phyloP scores from a whole-genome alignment of 805 yeast genomes.

The Metschnikowia amazonensis region DNA sequence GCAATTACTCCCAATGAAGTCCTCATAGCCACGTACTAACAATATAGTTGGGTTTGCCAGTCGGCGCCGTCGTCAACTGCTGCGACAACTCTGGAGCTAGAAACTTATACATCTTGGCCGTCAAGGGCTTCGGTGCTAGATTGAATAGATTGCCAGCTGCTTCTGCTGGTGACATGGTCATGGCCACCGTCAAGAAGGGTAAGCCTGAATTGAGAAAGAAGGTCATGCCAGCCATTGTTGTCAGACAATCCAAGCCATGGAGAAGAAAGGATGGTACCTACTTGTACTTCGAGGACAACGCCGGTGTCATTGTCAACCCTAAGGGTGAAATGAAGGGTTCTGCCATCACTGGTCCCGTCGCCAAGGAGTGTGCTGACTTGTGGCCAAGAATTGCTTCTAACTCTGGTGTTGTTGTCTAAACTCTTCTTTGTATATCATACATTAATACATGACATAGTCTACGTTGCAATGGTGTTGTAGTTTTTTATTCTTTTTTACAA shows the following conservation, averaged over 20 bases:
- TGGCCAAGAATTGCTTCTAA: slow-evolving; percentile 99
- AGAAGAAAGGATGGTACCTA: slow-evolving; percentile 99
- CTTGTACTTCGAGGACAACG: slow-evolving; percentile 99
- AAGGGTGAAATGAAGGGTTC: slow-evolving; percentile 99
- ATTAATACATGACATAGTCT: slow-evolving; percentile 17
- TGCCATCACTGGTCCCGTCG: slow-evolving; percentile 99
- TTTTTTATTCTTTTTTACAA: no score
- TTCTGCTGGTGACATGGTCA: slow-evolving; percentile 99
- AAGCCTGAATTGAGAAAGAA: slow-evolving; percentile 99
- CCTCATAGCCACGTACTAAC: slow-evolving; percentile 25
- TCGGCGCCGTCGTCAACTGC: slow-evolving; percentile 99
- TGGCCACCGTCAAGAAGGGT: slow-evolving; percentile 99
- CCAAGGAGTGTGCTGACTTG: slow-evolving; percentile 99
- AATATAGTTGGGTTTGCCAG: slow-evolving; percentile 93
- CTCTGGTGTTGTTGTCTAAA: slow-evolving; percentile 99
- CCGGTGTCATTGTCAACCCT: slow-evolving; percentile 99
- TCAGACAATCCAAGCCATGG: slow-evolving; percentile 99
- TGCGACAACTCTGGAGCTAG: slow-evolving; percentile 99
- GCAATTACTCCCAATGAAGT: not conserved
- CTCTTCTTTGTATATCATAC: slow-evolving; percentile 18
- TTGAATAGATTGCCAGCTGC: slow-evolving; percentile 99
- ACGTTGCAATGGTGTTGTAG: slow-evolving; percentile 1
- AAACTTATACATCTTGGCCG: slow-evolving; percentile 97
- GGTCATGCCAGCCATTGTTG: slow-evolving; percentile 99
- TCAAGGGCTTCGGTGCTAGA: slow-evolving; percentile 99